These are phyloP conservation scores for Knoxia roxburghii DNA, from an alignment of 257 asterid genomes.

Conservation along the genomic window DNA sequence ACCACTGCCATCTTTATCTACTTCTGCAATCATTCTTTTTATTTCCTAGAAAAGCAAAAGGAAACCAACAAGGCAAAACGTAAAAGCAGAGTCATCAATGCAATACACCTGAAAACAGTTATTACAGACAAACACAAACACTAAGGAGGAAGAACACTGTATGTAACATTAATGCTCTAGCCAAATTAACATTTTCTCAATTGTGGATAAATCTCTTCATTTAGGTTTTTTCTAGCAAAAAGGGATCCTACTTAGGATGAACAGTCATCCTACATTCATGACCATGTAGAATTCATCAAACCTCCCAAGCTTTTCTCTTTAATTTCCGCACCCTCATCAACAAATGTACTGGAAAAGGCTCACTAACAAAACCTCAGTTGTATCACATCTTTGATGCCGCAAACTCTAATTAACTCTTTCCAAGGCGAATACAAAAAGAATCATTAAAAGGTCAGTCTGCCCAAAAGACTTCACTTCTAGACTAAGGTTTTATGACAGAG, in stretches of 20 bases:
- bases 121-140: background rate
- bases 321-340: background rate
- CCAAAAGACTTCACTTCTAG: background rate
- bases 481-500: background rate
- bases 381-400: background rate
- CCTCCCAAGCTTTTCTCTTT: background rate
- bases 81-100: background rate
- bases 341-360: background rate
- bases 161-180: background rate
- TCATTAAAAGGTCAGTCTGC: background rate
- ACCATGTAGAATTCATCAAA: too few species aligned
- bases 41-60: conserved; percentile 55
- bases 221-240: too few species aligned
- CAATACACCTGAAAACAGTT: background rate
- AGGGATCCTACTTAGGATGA: too few species aligned
- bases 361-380: background rate
- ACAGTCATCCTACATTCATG: too few species aligned
- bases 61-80: background rate
- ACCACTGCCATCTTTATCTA: conserved; percentile 96
- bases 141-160: background rate
- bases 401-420: background rate
- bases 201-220: background rate
- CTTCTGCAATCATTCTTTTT: conserved; percentile 81
- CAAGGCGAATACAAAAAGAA: background rate
- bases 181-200: background rate